Percentiles rank a stretch among this genome's conserved stretches.
phyloP scores from a whole-genome alignment of 1,139 yeast species.

The Meyerozyma guilliermondii region DNA sequence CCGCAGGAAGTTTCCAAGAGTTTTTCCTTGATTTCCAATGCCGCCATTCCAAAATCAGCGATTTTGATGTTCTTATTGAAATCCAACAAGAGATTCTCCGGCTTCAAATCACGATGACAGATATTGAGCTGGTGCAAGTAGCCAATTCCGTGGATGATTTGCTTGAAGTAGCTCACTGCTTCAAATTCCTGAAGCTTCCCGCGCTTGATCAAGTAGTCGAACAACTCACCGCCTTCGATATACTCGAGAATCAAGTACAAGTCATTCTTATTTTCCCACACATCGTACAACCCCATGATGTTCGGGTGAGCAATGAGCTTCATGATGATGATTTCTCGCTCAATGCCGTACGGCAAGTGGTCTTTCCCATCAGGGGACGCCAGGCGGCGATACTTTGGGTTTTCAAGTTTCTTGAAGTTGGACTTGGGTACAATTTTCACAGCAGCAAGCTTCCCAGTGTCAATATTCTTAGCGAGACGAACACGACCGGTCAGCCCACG shows the following conservation, averaged over 20 bases:
- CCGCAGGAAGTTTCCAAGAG: slow-evolving; percentile 95
- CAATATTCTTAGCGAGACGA: slow-evolving; percentile 78
- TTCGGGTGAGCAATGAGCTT: slow-evolving; percentile 89
- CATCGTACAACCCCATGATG: slow-evolving; percentile 93
- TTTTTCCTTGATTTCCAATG: slow-evolving; percentile 80
- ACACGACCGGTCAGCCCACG: slow-evolving; percentile 96
- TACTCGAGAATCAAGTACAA: slow-evolving; percentile 87
- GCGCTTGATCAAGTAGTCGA: slow-evolving; percentile 82
- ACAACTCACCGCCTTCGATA: slow-evolving; percentile 95
- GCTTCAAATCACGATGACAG: slow-evolving; percentile 93
- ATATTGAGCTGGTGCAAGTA: slow-evolving; percentile 94
- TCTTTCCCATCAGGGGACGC: slow-evolving; percentile 44
- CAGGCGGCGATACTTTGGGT: slow-evolving; percentile 38
- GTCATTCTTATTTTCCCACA: slow-evolving; percentile 96
- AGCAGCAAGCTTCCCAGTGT: slow-evolving; percentile 88
- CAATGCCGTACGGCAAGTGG: slow-evolving; percentile 86
- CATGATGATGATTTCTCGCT: slow-evolving; percentile 91
- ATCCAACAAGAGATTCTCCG: slow-evolving; percentile 87
- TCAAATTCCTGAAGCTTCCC: slow-evolving; percentile 87
- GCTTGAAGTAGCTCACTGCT: slow-evolving; percentile 86
- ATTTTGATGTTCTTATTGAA: slow-evolving; percentile 85
- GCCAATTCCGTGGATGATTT: slow-evolving; percentile 85
- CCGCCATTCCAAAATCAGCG: slow-evolving; percentile 99
- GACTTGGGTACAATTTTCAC: slow-evolving; percentile 94
- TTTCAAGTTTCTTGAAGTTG: slow-evolving; percentile 50